Conservation (phyloP, 164 flowering plant genomes). For the Malania oleifera region DNA sequence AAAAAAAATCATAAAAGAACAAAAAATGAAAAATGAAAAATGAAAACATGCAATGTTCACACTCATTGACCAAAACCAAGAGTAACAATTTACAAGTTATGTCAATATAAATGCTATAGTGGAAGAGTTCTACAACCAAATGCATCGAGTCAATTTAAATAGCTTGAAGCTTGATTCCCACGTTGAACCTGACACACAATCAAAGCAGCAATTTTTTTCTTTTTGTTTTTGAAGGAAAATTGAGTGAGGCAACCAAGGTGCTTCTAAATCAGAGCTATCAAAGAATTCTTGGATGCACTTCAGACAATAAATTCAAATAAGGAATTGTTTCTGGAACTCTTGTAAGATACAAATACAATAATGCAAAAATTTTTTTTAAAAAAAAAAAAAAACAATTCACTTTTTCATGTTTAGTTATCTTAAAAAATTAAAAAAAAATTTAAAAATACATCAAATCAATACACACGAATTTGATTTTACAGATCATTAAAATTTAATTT, state of each 20-base stretch:
- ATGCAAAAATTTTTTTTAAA: too few relatives aligned
- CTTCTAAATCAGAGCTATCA: conserved; percentile 46
- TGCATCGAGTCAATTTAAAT: conserved; percentile 23
- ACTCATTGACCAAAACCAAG: conserved; percentile 13
- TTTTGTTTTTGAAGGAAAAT: conserved; percentile 38
- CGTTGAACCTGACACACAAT: conserved; percentile 19
- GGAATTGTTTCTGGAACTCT: conserved; percentile 40
- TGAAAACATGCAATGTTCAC: conserved; percentile 32
- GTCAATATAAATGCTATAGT: conserved; percentile 35
- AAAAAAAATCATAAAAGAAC: conserved; percentile 29
- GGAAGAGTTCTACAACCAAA: conserved; percentile 45
- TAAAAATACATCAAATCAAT: too few relatives aligned
- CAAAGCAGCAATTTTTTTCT: conserved; percentile 16
- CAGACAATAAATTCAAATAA: conserved; percentile 44
- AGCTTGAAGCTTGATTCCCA: conserved; percentile 20
- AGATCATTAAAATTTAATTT: too few relatives aligned
- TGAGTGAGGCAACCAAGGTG: conserved; percentile 48
- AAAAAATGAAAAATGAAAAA: too few relatives aligned
- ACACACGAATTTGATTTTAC: too few relatives aligned
- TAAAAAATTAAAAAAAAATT: too few relatives aligned
- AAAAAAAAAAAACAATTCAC: too few relatives aligned
- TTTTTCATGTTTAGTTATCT: too few relatives aligned
- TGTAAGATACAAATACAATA: conserved; percentile 51
- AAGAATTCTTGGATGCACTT: conserved; percentile 58
- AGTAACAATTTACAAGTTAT: conserved; percentile 12